Percentiles rank a stretch among this genome's conserved stretches.
These are phyloP conservation scores for Glycyrrhiza uralensis DNA, from an alignment of 306 rosid genomes.

Conservation along the genomic window DNA sequence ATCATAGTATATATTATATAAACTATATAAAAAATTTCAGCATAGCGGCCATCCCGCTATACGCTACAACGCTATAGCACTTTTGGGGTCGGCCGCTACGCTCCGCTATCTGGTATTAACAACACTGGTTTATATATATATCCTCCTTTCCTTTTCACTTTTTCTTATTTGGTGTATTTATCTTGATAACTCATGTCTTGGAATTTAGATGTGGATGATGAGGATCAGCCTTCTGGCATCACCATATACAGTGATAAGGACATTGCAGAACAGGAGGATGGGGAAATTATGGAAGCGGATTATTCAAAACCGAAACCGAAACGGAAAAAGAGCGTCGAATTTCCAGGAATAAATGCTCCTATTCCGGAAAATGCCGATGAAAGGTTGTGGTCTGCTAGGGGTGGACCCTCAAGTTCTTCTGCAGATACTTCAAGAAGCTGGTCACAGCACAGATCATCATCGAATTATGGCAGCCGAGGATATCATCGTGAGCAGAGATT, in stretches of 20 bases:
- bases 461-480: constrained; percentile 56
- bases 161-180: not conserved
- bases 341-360: constrained; percentile 90
- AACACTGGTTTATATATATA: not conserved
- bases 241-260: constrained; percentile 64
- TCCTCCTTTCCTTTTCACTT: not conserved
- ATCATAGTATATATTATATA: too few species aligned
- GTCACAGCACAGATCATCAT: constrained; percentile 40
- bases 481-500: constrained; percentile 55
- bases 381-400: constrained; percentile 59
- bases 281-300: constrained; percentile 69
- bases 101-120: too few species aligned
- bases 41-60: too few species aligned
- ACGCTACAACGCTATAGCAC: too few species aligned
- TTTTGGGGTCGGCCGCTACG: too few species aligned
- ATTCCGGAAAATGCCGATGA: constrained; percentile 81
- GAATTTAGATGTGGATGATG: constrained; percentile 65
- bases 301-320: constrained; percentile 42
- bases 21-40: too few species aligned
- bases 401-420: constrained; percentile 35
- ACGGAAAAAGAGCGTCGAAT: constrained; percentile 62
- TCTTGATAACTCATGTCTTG: constrained; percentile 3
- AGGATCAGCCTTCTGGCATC: constrained; percentile 91
- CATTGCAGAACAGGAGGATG: constrained; percentile 78
- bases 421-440: constrained; percentile 52